Evolutionary conservation across 2,329 filamentous ascomycete species (phyloP), one percentile per base, ranked within the genome.

Genomic region (Pyrenophora tritici-repentis): DNA sequence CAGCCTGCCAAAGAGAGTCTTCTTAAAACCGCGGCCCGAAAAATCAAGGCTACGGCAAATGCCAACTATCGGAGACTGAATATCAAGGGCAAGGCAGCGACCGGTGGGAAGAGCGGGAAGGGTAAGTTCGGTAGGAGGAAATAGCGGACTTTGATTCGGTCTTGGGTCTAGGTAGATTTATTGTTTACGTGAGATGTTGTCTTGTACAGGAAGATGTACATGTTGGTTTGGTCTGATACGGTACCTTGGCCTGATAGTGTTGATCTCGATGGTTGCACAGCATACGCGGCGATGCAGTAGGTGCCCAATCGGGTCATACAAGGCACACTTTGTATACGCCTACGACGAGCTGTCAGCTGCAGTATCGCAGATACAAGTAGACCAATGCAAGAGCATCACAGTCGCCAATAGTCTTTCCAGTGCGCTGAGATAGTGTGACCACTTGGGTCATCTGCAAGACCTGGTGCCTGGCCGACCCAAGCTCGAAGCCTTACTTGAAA

Each of bases 41-140:
- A 78, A 56, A 73, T 79, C 47, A 78, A 76, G 50, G 74, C 77
- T 13, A 69, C 70, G 18, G 76, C 76, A 20, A 75, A 80, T 59
- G 75, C 77, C 18, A 81, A 81, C 47, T 81, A 75, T 57, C 71
- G 75, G 14, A 71, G 64, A 53, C 72, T 81, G 24, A 81, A 81
- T 54, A 81, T 81, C 66, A 80, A 78, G 67, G 76, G 76, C 53
- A 78, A 79, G 63, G 76, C 75, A 35, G 71, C 69, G 55, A 67
- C 47, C 12, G 62, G 64, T 40, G 73, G 71, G 16, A 75, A 73
- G 40, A 62, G 64, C 40, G 73, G 71, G 16, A 75, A 73, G 41
- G 76, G 77, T 2, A 69, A 71, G 51, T 72, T 71, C 58, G 75
- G 77, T 16, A 61, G 64, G 35, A 65, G 65, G 52, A 61, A 63